Evolutionary conservation across 164 flowering plant species (phyloP), one percentile per base, ranked within the genome.

Genomic region (Tinospora cordifolia): DNA sequence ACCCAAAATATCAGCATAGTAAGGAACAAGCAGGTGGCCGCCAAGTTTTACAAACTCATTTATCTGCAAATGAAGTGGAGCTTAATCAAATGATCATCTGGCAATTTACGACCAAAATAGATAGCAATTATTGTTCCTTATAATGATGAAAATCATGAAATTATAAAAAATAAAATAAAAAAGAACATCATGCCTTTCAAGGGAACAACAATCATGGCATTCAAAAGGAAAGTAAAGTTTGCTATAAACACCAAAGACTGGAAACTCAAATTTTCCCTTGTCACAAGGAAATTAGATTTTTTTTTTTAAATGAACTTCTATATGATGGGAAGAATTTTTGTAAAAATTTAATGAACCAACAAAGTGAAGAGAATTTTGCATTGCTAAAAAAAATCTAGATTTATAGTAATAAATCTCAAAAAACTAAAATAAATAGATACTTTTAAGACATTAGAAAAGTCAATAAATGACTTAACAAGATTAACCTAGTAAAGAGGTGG

Each of bases 31-130:
- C 80, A 92, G 99, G 74, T 90, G 97, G 34, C 97, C 96, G 65
- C 99, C 99, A 77, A 94, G 97, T 80, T 89, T 94, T 59, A 94
- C 97, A 84, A 94, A 92, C 82, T 94, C 99, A 78, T 89, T 87
- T 71, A 94, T 94, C 99, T 94, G 87, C 75, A 83, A 27, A 39
- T 62, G 30, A 68, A 59, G 59, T 30, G 36, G 63, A 66, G 59
- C 44, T 67, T 10, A n/a, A n/a, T 68, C 21, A 66, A 57, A 34
- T 41, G 63, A 54, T 49, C 62, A 58, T 60, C 63, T 19, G 13
- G 51, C 68, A 54, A 47, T 3, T 36, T 19, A 38, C 4, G 38
- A 24, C 51, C 26, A 57, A 10, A 68, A 44, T 21, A 17, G 17
- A 24, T 25, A 14, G 21, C 49, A 8, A 26, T 57, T 62, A 14